Evolutionary conservation across 2,329 filamentous ascomycete species (phyloP), one percentile per base, ranked within the genome.

Genomic region (Diaporthe ampelina): DNA sequence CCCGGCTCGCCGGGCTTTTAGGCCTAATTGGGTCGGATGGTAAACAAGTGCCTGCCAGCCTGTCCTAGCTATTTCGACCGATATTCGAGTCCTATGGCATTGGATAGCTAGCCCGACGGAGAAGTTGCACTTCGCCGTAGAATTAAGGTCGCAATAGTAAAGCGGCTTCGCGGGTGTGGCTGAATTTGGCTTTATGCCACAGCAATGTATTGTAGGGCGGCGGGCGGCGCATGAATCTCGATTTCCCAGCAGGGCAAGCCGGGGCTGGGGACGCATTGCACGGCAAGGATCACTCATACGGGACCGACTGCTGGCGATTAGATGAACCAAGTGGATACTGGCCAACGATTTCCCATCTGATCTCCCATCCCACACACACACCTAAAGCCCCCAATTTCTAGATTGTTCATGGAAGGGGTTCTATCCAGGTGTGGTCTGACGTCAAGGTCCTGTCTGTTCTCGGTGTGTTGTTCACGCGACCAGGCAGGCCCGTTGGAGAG

Each of bases 241-340:
- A 52, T 37, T 35, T 48, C 26, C 11, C 37, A 24, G 43, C 26
- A 13, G 37, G 37, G 37, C 37, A 40, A 40, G 37, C 37, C 37
- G 13, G 37, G 29, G 29, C 4, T 32, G 29, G 29, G 37, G 11
- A 43, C 13, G 40, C 40, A 43, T 43, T 43, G 40, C 40, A 4
- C 15, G 40, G 40, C 40, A 43, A 43, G 40, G 40, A 43, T 43
- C 40, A 43, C 40, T 43, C 40, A 19, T 19, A 52, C 48, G 63
- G 48, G 63, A 68, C 21, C 61, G 21, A n/a, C 19, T 52, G 15
- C 19, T 26, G 63, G 63, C 63, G 63, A 68, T 68, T 48, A 68
- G 63, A 68, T 68, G 63, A 68, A 68, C 63, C 48, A 68, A 24
- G 63, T 68, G 63, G 63, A 7, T 68, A 54, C 63, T 26, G 24